Conservation (phyloP, 225 moss, liverwort and hornwort genomes). For the Bryoerythrophyllum caledonicum region DNA sequence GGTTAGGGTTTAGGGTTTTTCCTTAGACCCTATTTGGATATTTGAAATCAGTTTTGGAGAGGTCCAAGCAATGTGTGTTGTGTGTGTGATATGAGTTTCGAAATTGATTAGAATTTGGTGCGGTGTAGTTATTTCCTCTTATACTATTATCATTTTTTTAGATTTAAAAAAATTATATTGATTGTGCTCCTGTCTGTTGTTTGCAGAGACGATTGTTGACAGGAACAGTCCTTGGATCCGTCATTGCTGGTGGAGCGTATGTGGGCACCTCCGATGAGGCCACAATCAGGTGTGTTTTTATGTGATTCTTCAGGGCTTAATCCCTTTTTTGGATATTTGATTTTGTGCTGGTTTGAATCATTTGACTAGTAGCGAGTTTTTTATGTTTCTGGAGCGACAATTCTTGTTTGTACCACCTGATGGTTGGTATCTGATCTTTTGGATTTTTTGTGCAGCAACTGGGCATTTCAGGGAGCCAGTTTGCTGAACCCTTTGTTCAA, state of each 20-base stretch:
- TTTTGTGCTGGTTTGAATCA: background rate
- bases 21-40: background rate
- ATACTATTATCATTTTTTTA: background rate
- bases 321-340: background rate
- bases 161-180: no score
- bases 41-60: background rate
- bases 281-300: conserved; percentile 65
- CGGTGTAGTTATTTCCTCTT: background rate
- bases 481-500: conserved; percentile 78
- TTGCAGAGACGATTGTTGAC: conserved; percentile 85
- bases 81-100: no score
- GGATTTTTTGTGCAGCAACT: conserved; percentile 55
- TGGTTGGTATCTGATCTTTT: background rate
- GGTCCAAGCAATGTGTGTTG: background rate
- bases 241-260: conserved; percentile 88
- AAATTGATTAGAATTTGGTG: background rate
- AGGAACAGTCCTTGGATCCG: conserved; percentile 80
- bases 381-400: background rate
- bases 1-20: conserved; percentile 41
- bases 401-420: background rate
- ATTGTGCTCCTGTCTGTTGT: conserved; percentile 5
- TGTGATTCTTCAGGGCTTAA: background rate
- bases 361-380: background rate
- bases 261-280: conserved; percentile 94
- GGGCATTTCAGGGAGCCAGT: conserved; percentile 89